Percentiles rank a stretch among this genome's conserved stretches.
These are phyloP conservation scores for Benincasa hispida DNA, from an alignment of 306 rosid genomes.

Conservation along the genomic window DNA sequence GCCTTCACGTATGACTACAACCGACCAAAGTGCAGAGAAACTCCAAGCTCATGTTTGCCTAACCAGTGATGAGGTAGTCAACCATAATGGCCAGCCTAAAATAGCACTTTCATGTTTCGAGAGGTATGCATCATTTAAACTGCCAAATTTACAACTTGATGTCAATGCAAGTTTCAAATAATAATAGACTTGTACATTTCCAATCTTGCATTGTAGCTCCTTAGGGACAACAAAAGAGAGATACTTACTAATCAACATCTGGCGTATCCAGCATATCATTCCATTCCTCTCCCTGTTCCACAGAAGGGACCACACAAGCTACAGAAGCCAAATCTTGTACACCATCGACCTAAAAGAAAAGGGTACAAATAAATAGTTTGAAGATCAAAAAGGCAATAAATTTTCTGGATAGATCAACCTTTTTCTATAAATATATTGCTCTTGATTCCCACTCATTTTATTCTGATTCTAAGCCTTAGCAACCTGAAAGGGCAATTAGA, in stretches of 20 bases:
- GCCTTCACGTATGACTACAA: background rate
- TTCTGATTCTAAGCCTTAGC: slow-evolving; percentile 3
- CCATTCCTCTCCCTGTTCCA: slow-evolving; percentile 58
- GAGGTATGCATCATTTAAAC: slow-evolving; percentile 75
- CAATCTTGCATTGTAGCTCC: background rate
- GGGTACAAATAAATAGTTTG: background rate
- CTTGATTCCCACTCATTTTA: background rate
- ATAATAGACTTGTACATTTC: background rate
- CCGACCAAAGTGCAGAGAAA: background rate
- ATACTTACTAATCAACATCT: slow-evolving; percentile 55
- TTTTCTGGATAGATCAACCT: background rate
- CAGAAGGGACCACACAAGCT: slow-evolving; percentile 32
- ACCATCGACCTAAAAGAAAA: slow-evolving; percentile 58
- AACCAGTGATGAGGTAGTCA: slow-evolving; percentile 28
- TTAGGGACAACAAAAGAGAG: background rate
- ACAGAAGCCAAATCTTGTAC: slow-evolving; percentile 58
- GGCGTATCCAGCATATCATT: slow-evolving; percentile 73
- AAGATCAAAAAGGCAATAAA: background rate
- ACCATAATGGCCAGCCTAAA: slow-evolving; percentile 49
- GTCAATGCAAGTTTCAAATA: slow-evolving; percentile 9
- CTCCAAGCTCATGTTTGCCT: slow-evolving; percentile 24
- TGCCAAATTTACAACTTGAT: slow-evolving; percentile 17
- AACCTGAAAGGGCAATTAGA: background rate
- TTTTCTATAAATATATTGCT: background rate
- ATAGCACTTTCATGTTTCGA: slow-evolving; percentile 47